Base-by-base conservation (phyloP, 1,284 basidiomycete genomes). In the Ustilago sp. region DNA sequence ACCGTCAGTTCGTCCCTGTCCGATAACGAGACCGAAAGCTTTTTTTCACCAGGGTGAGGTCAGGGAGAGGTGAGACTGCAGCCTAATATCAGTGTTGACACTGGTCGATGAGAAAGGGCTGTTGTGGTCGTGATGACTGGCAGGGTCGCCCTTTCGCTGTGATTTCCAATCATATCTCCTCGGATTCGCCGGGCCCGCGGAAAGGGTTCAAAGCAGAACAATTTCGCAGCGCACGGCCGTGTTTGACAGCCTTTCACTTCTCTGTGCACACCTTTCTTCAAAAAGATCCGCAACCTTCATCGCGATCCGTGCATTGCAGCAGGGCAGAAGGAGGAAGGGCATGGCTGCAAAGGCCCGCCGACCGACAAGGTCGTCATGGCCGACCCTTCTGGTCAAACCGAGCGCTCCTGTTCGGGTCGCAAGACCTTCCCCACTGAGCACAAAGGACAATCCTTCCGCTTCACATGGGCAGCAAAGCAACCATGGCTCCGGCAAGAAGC, bases 361-460 rank as follows among this genome's bases (percentile, higher is more conserved):
- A 62, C 70, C 70, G 52, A 32, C 47, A 65, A 62, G 70, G 70
- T 73, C 62, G 61, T 67, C 62, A 34, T 73, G 70, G 70, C 35
- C 59, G 65, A 73, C 70, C 70, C 51, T 73, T 8, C 53, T 73
- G 59, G 70, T 73, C 59, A 68, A 38, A 58, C 36, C 36, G 47
- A 58, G 47, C 17, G 8, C 54, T 36, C 12, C 12, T 41, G 36
- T 9, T 39, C 32, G 39, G 9, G 23, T 47, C 54, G 50, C 61
- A 54, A 23, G 31, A 48, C 50, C 58, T 45, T 23, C 35, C 9
- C 56, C 45, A 23, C 34, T 28, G 0, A 28, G 19, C 4, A 31
- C 48, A n/a, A 47, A 36, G 41, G 36, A 48, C 23, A 17, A 36
- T 54, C 35, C 23, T 4, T n/a, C 36, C 11, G n/a, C 45, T 8